A percentile compares a stretch with the other conserved stretches of the same genome.
These are phyloP conservation scores for Takashimella tepidaria DNA, from an alignment of 1,284 basidiomycete genomes.

Conservation along the genomic window DNA sequence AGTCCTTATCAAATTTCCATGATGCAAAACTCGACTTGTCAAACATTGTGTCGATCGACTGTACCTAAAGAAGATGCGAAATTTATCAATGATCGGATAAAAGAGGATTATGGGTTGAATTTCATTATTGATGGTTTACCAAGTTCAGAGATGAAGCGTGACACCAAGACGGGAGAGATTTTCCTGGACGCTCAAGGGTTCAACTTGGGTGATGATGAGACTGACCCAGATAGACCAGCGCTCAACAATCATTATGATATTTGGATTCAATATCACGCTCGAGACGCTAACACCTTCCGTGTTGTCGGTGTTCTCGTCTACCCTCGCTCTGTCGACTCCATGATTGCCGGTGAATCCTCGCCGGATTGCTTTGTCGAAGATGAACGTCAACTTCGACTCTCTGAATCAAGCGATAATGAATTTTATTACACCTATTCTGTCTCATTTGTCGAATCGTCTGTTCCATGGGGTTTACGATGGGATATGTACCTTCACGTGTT, in stretches of 20 bases:
- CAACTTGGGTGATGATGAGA: conserved; percentile 39
- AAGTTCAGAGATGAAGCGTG: conserved; percentile 83
- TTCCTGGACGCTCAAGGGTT: conserved; percentile 77
- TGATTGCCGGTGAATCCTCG: conserved; percentile 19
- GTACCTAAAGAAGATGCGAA: conserved; percentile 70
- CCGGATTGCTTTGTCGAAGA: conserved; percentile 34
- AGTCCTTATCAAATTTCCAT: conserved; percentile 65
- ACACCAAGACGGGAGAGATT: conserved; percentile 66
- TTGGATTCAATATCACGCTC: conserved; percentile 67
- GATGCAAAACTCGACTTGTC: conserved; percentile 58
- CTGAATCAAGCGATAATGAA: conserved; percentile 59
- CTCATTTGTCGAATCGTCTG: conserved; percentile 79
- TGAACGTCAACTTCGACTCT: conserved; percentile 56
- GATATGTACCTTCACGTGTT: conserved; percentile 81
- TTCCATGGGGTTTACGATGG: conserved; percentile 83
- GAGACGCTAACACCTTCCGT: conserved; percentile 63
- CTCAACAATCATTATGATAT: conserved; percentile 78
- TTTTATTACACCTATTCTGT: conserved; percentile 87
- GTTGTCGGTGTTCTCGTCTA: conserved; percentile 90
- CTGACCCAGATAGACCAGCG: conserved; percentile 56
- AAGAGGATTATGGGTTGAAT: conserved; percentile 88
- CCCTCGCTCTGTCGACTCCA: conserved; percentile 56
- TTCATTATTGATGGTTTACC: conserved; percentile 94
- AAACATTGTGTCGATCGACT: conserved; percentile 63
- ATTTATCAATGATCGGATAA: conserved; percentile 88